Conservation (phyloP, 164 flowering plant genomes). For the Euptelea pleiosperma region DNA sequence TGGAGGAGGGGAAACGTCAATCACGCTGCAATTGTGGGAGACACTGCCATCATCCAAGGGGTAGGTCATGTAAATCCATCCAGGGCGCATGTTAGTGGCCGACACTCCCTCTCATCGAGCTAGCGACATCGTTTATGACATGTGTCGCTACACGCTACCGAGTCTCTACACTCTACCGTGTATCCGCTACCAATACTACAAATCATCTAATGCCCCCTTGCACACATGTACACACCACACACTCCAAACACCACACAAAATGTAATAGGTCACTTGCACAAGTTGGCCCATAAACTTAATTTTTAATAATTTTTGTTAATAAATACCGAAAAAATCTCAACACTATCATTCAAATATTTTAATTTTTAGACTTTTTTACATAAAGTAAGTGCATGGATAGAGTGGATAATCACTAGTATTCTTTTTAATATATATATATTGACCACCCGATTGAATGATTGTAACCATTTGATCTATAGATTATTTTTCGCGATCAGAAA, state of each 20-base stretch:
- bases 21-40: slow-evolving; percentile 28
- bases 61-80: neutral
- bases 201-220: no score
- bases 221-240: neutral
- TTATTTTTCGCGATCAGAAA: neutral
- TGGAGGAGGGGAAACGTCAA: slow-evolving; percentile 22
- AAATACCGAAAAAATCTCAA: no score
- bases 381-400: slow-evolving; percentile 1
- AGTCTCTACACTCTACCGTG: no score
- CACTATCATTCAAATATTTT: no score
- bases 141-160: no score
- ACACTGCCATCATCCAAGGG: slow-evolving; percentile 21
- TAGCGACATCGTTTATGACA: no score
- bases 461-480: neutral
- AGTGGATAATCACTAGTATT: slow-evolving; percentile 6
- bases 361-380: no score
- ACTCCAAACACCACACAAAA: neutral
- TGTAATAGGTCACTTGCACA: neutral
- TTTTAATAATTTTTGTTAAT: no score
- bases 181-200: no score
- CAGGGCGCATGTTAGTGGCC: slow-evolving; percentile 18
- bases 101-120: slow-evolving; percentile 12
- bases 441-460: slow-evolving; percentile 1
- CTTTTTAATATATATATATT: no score
- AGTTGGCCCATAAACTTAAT: neutral